Base-by-base conservation (phyloP, 768 basidiomycete genomes). In the Nidula microcarpa region DNA sequence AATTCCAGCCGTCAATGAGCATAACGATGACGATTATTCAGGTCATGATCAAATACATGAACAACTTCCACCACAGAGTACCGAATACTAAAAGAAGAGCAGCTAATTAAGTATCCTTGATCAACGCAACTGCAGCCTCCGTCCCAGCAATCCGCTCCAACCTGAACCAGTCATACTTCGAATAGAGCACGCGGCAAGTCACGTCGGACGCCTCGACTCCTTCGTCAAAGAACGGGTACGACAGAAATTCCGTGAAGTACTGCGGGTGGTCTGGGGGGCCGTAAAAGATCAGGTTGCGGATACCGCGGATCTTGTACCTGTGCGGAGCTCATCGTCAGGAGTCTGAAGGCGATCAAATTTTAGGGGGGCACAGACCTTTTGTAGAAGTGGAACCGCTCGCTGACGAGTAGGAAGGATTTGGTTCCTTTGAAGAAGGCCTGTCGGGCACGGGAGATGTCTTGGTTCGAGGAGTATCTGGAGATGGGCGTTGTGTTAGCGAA, bases 301-400 rank as follows among this genome's bases (percentile, higher is more conserved):
- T 91, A 5, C 96, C 97, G 59, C 94, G 79, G 49, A 98, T 84
- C 60, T 91, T 93, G 74, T 98, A 98, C 53, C 94, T 92, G 62
- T 16, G 23, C 23, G 23, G 4, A 30, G 23, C 23, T 30, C 23
- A 30, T 30, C 23, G 23, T 30, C 23, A 30, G 23, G 23, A 30
- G 23, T 4, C 23, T 30, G 23, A 30, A 30, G 23, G 23, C 23
- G 4, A 30, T 30, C 23, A 30, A 32, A 16, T 56, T 43, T 4
- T 39, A 6, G 50, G 32, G 13, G 8, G 44, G 23, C 2, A 66
- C 74, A 43, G 43, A 86, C 88, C 94, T 77, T 57, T 91, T 84
- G 78, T 93, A 98, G 68, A 98, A 99, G 69, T 99, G 95, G 77
- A 98, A 98, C n/a, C 97, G 85, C 65, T 99, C 97, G 61, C 91